Conservation (phyloP, 257 asterid genomes). For the Solanum clarkiae region DNA sequence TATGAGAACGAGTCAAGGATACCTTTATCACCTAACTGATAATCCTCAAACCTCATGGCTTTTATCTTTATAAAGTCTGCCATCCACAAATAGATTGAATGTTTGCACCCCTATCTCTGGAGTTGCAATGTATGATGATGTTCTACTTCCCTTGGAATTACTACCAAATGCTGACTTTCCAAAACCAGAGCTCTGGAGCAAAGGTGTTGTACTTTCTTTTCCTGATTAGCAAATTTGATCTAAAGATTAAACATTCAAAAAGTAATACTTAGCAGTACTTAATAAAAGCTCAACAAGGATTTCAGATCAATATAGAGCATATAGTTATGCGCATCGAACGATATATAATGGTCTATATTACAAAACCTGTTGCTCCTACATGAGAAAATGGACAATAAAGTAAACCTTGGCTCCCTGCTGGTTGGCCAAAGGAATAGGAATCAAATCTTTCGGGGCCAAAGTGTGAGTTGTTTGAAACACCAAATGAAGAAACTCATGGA, state of each 20-base stretch:
- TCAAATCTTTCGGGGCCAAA: not conserved
- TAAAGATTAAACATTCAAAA: not conserved
- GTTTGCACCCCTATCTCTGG: constrained; percentile 35
- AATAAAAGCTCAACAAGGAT: not conserved
- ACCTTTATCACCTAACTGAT: constrained; percentile 60
- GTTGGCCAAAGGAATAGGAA: not conserved
- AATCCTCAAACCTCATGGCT: constrained; percentile 87
- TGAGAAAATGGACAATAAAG: not conserved
- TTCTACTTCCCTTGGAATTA: constrained; percentile 3
- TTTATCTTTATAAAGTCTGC: constrained; percentile 47
- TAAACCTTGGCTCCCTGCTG: not conserved
- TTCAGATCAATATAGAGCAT: not conserved
- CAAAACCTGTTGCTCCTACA: not conserved
- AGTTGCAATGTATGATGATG: constrained; percentile 40
- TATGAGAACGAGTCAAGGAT: not conserved
- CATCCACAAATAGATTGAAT: constrained; percentile 68
- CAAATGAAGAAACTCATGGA: not conserved
- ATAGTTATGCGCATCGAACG: not conserved
- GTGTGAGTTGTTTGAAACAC: not conserved
- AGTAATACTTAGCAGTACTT: not conserved
- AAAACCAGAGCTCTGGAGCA: not conserved
- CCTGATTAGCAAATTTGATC: not conserved
- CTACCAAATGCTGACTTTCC: not conserved
- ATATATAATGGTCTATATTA: not conserved
- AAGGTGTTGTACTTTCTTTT: not conserved